phyloP scores from a whole-genome alignment of 768 basidiomycete genomes.

The Daedaleopsis nitida region DNA sequence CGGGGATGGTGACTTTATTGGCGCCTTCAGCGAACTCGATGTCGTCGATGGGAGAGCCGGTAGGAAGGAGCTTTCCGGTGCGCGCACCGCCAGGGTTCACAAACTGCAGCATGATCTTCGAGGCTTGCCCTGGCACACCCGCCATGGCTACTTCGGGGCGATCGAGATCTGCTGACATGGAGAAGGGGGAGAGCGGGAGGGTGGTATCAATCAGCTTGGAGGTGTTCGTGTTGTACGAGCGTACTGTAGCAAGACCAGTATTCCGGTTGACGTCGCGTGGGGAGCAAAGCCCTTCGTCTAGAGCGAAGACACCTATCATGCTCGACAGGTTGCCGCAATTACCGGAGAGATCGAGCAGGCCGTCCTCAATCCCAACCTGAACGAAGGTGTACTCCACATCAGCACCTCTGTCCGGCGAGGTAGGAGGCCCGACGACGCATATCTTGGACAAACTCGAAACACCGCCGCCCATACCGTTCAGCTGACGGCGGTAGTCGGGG shows the following conservation, averaged over 20 bases:
- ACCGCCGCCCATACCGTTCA: slow-evolving; percentile 84
- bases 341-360: slow-evolving; percentile 63
- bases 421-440: slow-evolving; percentile 59
- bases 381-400: slow-evolving; percentile 75
- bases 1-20: slow-evolving; percentile 14
- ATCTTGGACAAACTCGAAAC: slow-evolving; percentile 76
- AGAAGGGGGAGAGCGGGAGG: slow-evolving; percentile 49
- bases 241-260: slow-evolving; percentile 44
- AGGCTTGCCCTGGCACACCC: slow-evolving; percentile 67
- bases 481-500: slow-evolving; percentile 62
- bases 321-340: slow-evolving; percentile 78
- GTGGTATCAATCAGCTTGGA: slow-evolving; percentile 68
- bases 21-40: slow-evolving; percentile 31
- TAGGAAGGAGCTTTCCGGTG: slow-evolving; percentile 71
- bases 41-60: slow-evolving; percentile 49
- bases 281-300: slow-evolving; percentile 60
- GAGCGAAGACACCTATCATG: slow-evolving; percentile 73
- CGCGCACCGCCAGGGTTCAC: slow-evolving; percentile 66
- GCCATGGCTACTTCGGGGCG: slow-evolving; percentile 58
- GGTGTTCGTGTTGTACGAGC: slow-evolving; percentile 74
- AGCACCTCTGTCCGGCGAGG: slow-evolving; percentile 46
- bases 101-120: slow-evolving; percentile 67
- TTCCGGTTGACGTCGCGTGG: slow-evolving; percentile 17
- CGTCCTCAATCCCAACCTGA: slow-evolving; percentile 56
- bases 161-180: slow-evolving; percentile 45